Evolutionary conservation across 495 filamentous ascomycete species (phyloP), one percentile per base, ranked within the genome.

Genomic region (Chaetomidium leptoderma): DNA sequence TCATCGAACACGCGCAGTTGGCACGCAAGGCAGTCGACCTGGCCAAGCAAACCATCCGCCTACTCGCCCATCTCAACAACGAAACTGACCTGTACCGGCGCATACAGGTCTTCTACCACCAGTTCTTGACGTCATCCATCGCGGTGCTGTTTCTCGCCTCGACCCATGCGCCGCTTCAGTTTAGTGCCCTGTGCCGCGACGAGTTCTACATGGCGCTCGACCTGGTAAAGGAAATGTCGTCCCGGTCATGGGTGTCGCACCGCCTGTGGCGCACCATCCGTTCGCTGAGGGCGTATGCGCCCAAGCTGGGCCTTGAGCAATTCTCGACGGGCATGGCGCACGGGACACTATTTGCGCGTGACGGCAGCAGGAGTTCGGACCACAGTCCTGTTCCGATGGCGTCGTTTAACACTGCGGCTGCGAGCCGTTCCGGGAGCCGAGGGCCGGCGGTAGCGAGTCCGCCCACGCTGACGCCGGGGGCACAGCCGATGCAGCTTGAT

Each of bases 131-230:
- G 11, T 86, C 87, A 9, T 85, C 89, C 10, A 78, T 95, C 26
- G 86, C 87, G 0, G 89, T 92, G 3, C 76, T 95, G 8, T 91
- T 93, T 68, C 81, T 95, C 0, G 89, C 90, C 0, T 88, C 89
- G 2, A 88, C 84, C 14, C 90, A 95, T 66, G 88, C 90, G 3
- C 89, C 90, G 0, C 76, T 84, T 1, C 82, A 87, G 39, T 95
- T 92, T 68, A 88, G 83, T 63, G 77, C 81, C 9, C 72, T 80
- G 42, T 89, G 89, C 51, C 80, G 88, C n/a, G 83, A 86, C 55
- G 90, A 93, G 69, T 95, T 93, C 62, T 92, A 92, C 73, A 83
- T 88, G 81, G 90, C 88, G 0, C 79, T 95, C 0, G 87, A 95
- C 42, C 75, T 95, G 14, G 82, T 95, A 57, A 88, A 88, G 57